Evolutionary conservation across 164 flowering plant species (phyloP).

Genomic region (Umbellularia californica): DNA sequence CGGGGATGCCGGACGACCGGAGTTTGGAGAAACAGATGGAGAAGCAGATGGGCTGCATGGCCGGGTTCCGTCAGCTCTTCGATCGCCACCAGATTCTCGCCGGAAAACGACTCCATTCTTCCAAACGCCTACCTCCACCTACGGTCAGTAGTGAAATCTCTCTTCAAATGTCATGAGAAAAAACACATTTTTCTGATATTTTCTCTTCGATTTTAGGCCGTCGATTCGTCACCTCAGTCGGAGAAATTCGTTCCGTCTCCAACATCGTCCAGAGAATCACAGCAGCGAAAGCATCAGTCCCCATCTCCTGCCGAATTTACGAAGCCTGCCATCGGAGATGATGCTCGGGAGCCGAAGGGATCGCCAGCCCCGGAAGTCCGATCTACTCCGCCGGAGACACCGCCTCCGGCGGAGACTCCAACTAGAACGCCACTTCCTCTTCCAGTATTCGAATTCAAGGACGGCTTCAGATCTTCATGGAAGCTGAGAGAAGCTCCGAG

Average conservation of each 20-base stretch:
- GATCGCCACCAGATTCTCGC: conserved; percentile 72
- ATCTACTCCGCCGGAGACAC: conserved; percentile 18
- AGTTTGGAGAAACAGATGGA: conserved; percentile 66
- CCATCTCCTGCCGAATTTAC: conserved; percentile 14
- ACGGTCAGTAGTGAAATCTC: conserved; percentile 13
- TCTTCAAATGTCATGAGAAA: background rate
- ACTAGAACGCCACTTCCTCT: conserved; percentile 30
- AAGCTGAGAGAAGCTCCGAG: conserved; percentile 81
- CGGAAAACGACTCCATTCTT: conserved; percentile 56
- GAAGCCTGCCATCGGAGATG: background rate
- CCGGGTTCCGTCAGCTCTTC: conserved; percentile 82
- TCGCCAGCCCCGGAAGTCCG: conserved; percentile 19
- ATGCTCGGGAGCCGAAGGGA: background rate
- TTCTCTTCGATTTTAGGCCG: conserved; percentile 22
- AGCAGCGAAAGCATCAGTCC: conserved; percentile 7
- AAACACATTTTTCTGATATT: background rate
- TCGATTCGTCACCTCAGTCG: conserved; percentile 27
- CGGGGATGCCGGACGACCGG: conserved; percentile 31
- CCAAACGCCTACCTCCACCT: conserved; percentile 61
- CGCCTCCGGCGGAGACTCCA: conserved; percentile 13
- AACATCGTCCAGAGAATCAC: conserved; percentile 3
- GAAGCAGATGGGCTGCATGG: conserved; percentile 96
- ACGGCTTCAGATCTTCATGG: conserved; percentile 64
- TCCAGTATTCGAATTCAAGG: conserved; percentile 54
- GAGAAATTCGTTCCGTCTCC: conserved; percentile 9